Conservation (phyloP, 164 flowering plant species). For the Malania oleifera region DNA sequence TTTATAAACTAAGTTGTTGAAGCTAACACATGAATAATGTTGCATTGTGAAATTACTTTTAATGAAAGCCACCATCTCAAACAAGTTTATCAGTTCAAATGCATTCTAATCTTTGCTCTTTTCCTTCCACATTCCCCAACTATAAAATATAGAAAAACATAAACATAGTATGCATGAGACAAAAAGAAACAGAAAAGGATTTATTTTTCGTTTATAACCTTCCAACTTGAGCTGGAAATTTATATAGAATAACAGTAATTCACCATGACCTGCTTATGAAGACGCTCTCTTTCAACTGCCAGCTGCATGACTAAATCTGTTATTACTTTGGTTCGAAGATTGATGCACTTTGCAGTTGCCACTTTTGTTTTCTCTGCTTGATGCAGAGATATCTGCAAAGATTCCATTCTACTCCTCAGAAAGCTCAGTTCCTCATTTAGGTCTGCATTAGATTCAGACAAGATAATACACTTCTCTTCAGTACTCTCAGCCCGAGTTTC, state of each 20-base stretch:
- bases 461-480: constrained; percentile 49
- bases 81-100: no score
- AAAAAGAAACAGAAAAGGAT: background rate
- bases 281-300: constrained; percentile 78
- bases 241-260: background rate
- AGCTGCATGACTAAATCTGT: constrained; percentile 63
- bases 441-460: constrained; percentile 49
- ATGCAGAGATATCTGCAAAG: constrained; percentile 60
- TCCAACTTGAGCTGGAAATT: background rate
- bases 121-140: no score
- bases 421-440: constrained; percentile 45
- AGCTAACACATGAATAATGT: no score
- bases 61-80: no score
- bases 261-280: constrained; percentile 66
- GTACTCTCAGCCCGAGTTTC: constrained; percentile 49
- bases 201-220: background rate
- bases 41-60: no score
- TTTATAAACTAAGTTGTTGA: no score
- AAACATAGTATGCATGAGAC: background rate
- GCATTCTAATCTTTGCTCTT: no score
- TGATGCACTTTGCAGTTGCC: constrained; percentile 59
- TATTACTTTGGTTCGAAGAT: constrained; percentile 49
- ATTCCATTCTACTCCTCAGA: constrained; percentile 39
- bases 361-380: constrained; percentile 53
- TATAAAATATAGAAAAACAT: background rate